A percentile compares a stretch with the other conserved stretches of the same genome.
Evolutionary conservation across 139 green algal species (phyloP).

Genomic region (Astrephomene gubernaculifera): DNA sequence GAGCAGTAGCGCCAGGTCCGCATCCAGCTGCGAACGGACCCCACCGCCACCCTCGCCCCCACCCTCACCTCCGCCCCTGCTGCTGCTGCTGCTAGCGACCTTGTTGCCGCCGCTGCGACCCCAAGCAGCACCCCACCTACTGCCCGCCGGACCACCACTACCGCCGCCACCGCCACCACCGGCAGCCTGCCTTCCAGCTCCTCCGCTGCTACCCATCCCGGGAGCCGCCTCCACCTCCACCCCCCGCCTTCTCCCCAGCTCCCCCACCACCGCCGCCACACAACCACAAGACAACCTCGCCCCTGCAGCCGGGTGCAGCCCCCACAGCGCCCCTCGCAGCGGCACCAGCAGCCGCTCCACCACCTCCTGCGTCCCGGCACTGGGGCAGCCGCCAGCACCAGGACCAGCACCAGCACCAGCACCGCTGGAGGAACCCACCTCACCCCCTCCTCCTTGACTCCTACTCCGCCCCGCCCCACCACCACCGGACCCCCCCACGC

Average conservation of each 20-base stretch:
- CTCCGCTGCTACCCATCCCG: too few relatives aligned
- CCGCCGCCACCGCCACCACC: background rate
- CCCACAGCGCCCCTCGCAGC: too few relatives aligned
- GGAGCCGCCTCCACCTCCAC: background rate
- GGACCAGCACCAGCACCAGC: too few relatives aligned
- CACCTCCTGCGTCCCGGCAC: background rate
- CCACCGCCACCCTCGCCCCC: background rate
- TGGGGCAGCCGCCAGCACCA: too few relatives aligned
- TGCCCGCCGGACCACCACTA: background rate
- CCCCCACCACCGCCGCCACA: too few relatives aligned
- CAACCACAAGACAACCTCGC: too few relatives aligned
- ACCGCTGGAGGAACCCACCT: too few relatives aligned
- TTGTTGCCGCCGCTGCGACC: background rate
- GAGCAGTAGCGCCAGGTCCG: background rate
- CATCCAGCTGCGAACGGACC: background rate
- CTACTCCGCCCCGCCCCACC: too few relatives aligned
- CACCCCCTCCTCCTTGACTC: too few relatives aligned
- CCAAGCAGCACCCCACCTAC: background rate
- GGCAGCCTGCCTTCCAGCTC: background rate
- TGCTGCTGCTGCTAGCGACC: background rate
- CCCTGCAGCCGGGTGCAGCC: too few relatives aligned
- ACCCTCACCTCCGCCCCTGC: background rate
- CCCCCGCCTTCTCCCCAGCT: background rate
- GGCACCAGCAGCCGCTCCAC: background rate
- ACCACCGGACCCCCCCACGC: too few relatives aligned